Evolutionary conservation across 163 green algal species (phyloP).

Genomic region (Chlamydomonas reinhardtii): DNA sequence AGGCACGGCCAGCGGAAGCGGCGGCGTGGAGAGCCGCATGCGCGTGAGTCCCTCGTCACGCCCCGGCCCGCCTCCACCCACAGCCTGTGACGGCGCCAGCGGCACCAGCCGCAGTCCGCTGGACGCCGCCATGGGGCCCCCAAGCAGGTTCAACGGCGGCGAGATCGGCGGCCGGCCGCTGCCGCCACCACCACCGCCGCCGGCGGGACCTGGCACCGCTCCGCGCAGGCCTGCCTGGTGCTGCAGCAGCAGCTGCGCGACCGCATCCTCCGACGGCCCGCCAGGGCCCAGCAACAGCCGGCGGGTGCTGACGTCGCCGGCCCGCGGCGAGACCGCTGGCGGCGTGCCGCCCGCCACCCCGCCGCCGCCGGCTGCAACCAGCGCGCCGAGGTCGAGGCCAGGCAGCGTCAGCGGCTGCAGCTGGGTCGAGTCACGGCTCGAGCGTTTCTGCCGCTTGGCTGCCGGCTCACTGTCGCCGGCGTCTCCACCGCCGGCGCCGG

Average conservation of each 20-base stretch:
- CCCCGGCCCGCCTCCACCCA: too few relatives aligned
- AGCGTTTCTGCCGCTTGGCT: constrained; percentile 34
- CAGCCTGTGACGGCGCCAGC: not conserved
- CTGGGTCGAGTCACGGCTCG: not conserved
- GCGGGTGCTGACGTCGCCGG: not conserved
- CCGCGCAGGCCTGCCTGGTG: not conserved
- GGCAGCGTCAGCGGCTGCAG: not conserved
- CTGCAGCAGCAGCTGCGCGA: constrained; percentile 23
- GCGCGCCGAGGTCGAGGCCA: constrained; percentile 4
- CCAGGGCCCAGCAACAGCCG: constrained; percentile 15
- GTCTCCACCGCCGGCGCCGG: not conserved
- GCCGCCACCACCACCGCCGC: not conserved
- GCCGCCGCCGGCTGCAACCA: not conserved
- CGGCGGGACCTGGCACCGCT: not conserved
- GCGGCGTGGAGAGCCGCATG: too few relatives aligned
- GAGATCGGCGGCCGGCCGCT: too few relatives aligned
- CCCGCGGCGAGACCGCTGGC: not conserved
- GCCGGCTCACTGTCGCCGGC: not conserved
- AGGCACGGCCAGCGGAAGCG: too few relatives aligned
- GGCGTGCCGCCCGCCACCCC: not conserved
- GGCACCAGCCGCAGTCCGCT: constrained; percentile 13
- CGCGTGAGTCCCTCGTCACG: too few relatives aligned
- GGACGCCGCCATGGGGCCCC: too few relatives aligned
- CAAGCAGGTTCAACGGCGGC: constrained; percentile 14
- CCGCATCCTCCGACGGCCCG: not conserved